phyloP scores from a whole-genome alignment of 1,284 basidiomycete genomes.

The Wallemia ichthyophaga region DNA sequence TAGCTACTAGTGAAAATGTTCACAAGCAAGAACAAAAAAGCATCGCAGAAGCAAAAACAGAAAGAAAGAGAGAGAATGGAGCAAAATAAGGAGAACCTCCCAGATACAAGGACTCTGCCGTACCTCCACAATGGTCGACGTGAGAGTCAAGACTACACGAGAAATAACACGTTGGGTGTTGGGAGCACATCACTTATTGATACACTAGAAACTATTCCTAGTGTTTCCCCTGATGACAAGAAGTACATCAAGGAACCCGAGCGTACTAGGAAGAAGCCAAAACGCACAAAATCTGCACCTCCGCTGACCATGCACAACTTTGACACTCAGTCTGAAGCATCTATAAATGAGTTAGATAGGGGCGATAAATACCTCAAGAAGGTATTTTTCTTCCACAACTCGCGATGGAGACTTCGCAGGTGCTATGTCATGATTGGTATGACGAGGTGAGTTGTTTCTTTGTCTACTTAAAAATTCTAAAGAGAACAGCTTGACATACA shows the following conservation, averaged over 20 bases:
- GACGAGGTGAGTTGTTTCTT: not conserved
- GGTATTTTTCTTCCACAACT: not conserved
- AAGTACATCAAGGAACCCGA: not conserved
- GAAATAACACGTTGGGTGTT: not conserved
- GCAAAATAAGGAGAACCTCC: not conserved
- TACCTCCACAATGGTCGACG: not conserved
- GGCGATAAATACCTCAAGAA: not conserved
- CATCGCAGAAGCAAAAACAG: not conserved
- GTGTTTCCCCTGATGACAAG: too few relatives aligned
- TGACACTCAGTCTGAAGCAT: not conserved
- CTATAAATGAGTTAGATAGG: not conserved
- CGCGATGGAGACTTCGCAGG: not conserved
- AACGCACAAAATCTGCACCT: not conserved
- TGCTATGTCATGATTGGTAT: not conserved
- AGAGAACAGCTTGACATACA: not conserved
- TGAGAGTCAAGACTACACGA: not conserved
- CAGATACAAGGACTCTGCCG: not conserved
- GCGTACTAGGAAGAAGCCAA: not conserved
- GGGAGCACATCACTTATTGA: not conserved
- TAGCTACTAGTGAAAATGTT: too few relatives aligned
- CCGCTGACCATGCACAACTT: not conserved
- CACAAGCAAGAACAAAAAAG: too few relatives aligned
- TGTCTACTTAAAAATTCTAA: not conserved
- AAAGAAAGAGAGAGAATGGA: not conserved
- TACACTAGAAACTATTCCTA: too few relatives aligned